Percentiles rank a stretch among this genome's conserved stretches.
phyloP scores from a whole-genome alignment of 192 early-diverging fungal species.

The Linnemannia elongata region DNA sequence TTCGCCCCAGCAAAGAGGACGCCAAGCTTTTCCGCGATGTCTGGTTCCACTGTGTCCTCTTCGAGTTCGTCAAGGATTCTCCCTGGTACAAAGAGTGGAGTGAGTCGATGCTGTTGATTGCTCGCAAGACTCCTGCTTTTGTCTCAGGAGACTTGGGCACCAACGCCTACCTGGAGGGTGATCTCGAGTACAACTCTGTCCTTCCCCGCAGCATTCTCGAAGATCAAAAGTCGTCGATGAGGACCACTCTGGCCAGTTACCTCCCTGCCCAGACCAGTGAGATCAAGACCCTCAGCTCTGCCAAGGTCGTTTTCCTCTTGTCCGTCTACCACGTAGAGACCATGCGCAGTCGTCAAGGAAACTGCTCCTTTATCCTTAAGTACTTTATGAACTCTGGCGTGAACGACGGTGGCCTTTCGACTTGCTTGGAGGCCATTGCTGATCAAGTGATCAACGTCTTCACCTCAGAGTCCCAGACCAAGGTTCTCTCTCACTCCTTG shows the following conservation, averaged over 20 bases:
- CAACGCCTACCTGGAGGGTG: constrained; percentile 86
- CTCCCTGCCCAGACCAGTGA: constrained; percentile 68
- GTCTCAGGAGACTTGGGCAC: constrained; percentile 71
- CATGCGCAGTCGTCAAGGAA: constrained; percentile 76
- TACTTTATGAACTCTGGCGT: constrained; percentile 93
- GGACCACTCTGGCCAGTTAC: constrained; percentile 67
- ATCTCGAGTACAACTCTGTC: constrained; percentile 90
- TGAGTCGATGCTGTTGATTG: constrained; percentile 76
- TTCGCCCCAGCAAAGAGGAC: constrained; percentile 70
- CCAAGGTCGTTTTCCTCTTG: constrained; percentile 84
- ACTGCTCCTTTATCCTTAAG: constrained; percentile 78
- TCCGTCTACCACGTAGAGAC: constrained; percentile 89
- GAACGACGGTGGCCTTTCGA: constrained; percentile 78
- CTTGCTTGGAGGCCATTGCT: constrained; percentile 83
- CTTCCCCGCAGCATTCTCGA: constrained; percentile 63
- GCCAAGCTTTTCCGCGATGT: constrained; percentile 85
- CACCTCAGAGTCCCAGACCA: constrained; percentile 63
- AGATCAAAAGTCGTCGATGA: constrained; percentile 68
- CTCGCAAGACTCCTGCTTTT: constrained; percentile 88
- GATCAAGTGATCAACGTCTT: constrained; percentile 71
- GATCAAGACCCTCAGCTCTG: constrained; percentile 74
- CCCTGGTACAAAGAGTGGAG: constrained; percentile 85
- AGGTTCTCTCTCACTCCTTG: constrained; percentile 64
- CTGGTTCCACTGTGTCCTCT: constrained; percentile 91
- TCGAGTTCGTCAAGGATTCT: constrained; percentile 80